These are phyloP conservation scores for Termitomyces eurrhizus DNA, from an alignment of 768 basidiomycete genomes.

Conservation along the genomic window DNA sequence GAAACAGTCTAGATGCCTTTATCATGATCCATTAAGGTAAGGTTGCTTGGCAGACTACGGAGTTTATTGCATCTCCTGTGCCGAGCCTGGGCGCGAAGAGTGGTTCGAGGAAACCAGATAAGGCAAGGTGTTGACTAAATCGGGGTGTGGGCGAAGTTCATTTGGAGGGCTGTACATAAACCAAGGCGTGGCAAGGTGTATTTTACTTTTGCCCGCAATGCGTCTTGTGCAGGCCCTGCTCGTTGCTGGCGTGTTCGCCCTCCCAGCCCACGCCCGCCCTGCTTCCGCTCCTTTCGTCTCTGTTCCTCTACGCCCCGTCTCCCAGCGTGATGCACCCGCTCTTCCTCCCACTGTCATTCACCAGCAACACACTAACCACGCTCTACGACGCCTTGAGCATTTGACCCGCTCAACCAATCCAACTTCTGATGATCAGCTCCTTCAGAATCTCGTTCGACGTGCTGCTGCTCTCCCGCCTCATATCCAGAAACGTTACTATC, in stretches of 20 bases:
- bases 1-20: neutral
- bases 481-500: conserved; percentile 17
- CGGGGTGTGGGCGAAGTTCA: neutral
- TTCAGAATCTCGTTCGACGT: conserved; percentile 35
- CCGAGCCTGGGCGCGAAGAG: neutral
- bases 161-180: conserved; percentile 1
- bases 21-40: neutral
- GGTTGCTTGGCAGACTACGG: neutral
- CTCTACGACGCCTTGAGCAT: conserved; percentile 47
- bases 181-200: neutral
- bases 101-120: neutral
- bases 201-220: conserved; percentile 5
- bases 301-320: conserved; percentile 16
- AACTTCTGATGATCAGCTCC: conserved; percentile 33
- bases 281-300: conserved; percentile 15
- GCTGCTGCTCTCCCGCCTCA: conserved; percentile 29
- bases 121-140: neutral
- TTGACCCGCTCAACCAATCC: conserved; percentile 45
- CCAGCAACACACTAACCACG: conserved; percentile 59
- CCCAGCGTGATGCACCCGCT: neutral
- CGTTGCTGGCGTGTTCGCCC: conserved; percentile 1
- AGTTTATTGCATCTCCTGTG: neutral
- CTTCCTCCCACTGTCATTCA: conserved; percentile 26
- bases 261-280: conserved; percentile 9
- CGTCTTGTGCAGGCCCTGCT: conserved; percentile 10